Evolutionary conservation across 306 rosid genomes (phyloP).

Genomic region (Vigna hirtella): DNA sequence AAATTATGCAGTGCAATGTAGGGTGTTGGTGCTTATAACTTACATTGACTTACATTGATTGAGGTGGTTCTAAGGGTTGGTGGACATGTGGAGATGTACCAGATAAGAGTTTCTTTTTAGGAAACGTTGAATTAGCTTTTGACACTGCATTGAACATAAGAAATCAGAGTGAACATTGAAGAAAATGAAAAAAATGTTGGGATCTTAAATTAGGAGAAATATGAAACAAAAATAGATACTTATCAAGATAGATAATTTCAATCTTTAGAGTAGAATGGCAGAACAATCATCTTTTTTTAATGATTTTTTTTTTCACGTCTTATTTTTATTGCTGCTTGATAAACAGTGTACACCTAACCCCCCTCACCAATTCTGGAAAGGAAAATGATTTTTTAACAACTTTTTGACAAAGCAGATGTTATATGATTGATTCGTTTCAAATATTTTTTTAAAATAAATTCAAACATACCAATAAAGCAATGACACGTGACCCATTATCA

Average conservation of each 20-base stretch:
- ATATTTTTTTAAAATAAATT: no score
- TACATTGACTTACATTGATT: constrained; percentile 58
- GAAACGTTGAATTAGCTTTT: constrained; percentile 72
- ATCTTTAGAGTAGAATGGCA: not conserved
- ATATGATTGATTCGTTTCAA: no score
- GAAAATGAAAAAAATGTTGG: constrained; percentile 9
- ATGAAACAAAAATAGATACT: constrained; percentile 1
- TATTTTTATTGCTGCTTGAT: not conserved
- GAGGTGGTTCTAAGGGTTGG: constrained; percentile 73
- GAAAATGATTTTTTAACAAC: no score
- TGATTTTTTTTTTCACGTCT: constrained; percentile 1
- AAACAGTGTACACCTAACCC: not conserved
- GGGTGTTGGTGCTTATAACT: constrained; percentile 49
- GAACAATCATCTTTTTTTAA: not conserved
- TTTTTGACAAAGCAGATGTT: no score
- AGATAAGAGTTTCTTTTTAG: constrained; percentile 71
- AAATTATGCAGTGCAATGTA: constrained; percentile 7
- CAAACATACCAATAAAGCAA: no score
- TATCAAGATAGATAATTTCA: constrained; percentile 18
- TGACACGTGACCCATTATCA: no score
- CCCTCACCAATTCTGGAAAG: no score
- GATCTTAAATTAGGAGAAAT: constrained; percentile 20
- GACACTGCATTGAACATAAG: constrained; percentile 63
- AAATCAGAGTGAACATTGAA: constrained; percentile 3
- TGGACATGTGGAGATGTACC: constrained; percentile 71